Evolutionary conservation across 768 basidiomycete genomes (phyloP).

Genomic region (Kwoniella botswanensis): DNA sequence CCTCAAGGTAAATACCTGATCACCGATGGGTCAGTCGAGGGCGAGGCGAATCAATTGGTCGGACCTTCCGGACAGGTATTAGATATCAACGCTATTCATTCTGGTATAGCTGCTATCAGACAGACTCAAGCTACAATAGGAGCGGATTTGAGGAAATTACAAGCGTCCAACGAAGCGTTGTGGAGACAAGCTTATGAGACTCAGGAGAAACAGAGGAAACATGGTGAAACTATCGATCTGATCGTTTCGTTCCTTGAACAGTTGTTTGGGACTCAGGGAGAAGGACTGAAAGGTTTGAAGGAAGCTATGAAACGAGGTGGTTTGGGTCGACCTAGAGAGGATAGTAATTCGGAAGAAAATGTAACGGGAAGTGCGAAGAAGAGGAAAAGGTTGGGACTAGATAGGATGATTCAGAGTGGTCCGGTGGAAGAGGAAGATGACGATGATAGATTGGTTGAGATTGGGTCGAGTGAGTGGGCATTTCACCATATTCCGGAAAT

Average conservation of each 20-base stretch:
- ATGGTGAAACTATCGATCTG: constrained; percentile 93
- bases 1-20: constrained; percentile 31
- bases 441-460: constrained; percentile 41
- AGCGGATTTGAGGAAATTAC: constrained; percentile 82
- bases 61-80: constrained; percentile 57
- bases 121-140: constrained; percentile 92
- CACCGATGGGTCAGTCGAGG: constrained; percentile 51
- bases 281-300: constrained; percentile 46
- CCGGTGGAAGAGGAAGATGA: constrained; percentile 27
- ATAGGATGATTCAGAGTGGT: constrained; percentile 55
- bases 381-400: constrained; percentile 47
- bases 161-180: constrained; percentile 81
- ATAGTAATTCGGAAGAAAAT: constrained; percentile 23
- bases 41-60: constrained; percentile 39
- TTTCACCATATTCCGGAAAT: not conserved
- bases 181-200: constrained; percentile 88
- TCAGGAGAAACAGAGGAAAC: constrained; percentile 81
- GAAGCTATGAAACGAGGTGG: constrained; percentile 51
- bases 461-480: constrained; percentile 40
- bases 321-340: constrained; percentile 34
- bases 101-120: constrained; percentile 82
- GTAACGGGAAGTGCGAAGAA: constrained; percentile 29
- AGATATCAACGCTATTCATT: constrained; percentile 78
- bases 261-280: constrained; percentile 68
- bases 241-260: constrained; percentile 94